Conservation (phyloP, 805 yeast genomes). For the Lipomyces chichibuensis region DNA sequence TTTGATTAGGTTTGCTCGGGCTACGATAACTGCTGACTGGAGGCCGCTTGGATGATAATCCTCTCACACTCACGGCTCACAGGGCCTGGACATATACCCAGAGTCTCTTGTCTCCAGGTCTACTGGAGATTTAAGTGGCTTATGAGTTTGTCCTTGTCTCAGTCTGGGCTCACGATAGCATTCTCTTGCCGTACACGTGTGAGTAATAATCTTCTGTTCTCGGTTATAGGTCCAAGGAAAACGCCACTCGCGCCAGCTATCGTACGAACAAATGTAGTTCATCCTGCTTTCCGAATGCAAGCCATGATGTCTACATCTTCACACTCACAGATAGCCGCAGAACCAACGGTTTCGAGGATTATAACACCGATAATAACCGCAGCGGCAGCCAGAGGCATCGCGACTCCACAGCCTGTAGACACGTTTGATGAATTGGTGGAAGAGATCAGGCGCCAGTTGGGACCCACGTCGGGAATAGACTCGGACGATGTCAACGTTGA, state of each 20-base stretch:
- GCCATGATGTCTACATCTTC: not conserved
- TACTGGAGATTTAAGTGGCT: not conserved
- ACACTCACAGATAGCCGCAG: not conserved
- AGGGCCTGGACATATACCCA: not conserved
- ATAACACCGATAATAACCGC: not conserved
- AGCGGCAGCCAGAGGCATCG: not conserved
- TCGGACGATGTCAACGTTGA: constrained; percentile 58
- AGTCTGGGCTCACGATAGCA: not conserved
- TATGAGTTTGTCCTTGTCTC: not conserved
- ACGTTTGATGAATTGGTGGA: constrained; percentile 44
- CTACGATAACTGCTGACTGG: not conserved
- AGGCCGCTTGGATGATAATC: not conserved
- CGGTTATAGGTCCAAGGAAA: not conserved
- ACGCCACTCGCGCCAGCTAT: not conserved
- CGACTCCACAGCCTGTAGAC: not conserved
- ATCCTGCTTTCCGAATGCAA: not conserved
- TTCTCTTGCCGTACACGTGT: not conserved
- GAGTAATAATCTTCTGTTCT: not conserved
- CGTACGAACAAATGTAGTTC: not conserved
- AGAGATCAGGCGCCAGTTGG: constrained; percentile 45
- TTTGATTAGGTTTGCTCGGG: not conserved
- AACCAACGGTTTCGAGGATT: not conserved
- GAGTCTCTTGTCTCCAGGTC: not conserved
- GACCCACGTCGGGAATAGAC: constrained; percentile 46
- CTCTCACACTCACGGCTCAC: not conserved